Evolutionary conservation across 2,329 filamentous ascomycete genomes (phyloP), one percentile per base, ranked within the genome.

Genomic region (Teratosphaeria gauchensis): DNA sequence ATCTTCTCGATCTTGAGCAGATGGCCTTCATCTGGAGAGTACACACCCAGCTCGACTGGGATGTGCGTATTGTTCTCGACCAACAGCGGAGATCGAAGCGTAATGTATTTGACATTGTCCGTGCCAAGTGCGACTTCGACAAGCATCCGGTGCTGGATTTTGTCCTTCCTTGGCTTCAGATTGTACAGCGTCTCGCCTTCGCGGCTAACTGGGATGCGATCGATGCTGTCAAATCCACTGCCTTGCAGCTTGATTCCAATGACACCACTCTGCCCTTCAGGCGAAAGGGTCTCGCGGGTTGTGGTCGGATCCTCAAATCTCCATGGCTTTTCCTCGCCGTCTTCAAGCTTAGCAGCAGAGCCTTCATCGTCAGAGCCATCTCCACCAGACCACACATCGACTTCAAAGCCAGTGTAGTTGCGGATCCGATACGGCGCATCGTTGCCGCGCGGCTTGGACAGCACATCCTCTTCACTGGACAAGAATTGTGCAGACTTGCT

Each of bases 71-170:
- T 89, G 73, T 99, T 99, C 71, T 99, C 94, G 7, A 99, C 85
- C 0, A 96, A 76, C 1, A 99, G 77, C 0, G 94, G 94, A 19
- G 92, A 97, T 30, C 94, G 84, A 68, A 99, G 86, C 1, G 92
- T 99, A 69, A 99, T 95, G 71, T 95, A 95, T 77, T 99, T 99
- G 76, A 99, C 89, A 68, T 97, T 97, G 77, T 99, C 92, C 0
- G 84, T 77, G n/a, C 91, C 94, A 28, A 99, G 81, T 56, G 84
- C 90, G 56, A 99, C 88, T 59, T 99, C 94, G 0, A 97, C 92
- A 28, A 97, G 84, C 19, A 99, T 82, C 24, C 92, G 88, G 72
- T 99, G 95, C 63, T 92, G 81, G 2, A 96, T 82, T 59, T 88
- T 83, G 68, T 96, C 88, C 61, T 90, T 87, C 72, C 91, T 89